These are phyloP conservation scores for Gaertneriomyces sp. DNA, from an alignment of 192 early-diverging fungal species.

Conservation along the genomic window DNA sequence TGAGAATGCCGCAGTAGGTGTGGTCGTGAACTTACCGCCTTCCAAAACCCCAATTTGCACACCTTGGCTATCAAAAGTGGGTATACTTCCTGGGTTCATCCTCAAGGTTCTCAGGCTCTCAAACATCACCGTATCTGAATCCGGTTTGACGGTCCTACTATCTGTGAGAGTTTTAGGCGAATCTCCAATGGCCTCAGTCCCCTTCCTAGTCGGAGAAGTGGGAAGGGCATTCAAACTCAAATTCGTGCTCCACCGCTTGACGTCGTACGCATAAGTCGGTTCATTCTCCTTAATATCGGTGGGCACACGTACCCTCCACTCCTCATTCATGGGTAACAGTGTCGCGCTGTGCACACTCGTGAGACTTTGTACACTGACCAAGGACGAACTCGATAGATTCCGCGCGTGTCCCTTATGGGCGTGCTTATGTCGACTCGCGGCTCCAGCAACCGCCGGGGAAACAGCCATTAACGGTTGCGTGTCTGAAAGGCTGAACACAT, in stretches of 20 bases:
- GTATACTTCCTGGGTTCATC: conserved; percentile 22
- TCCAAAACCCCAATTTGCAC: conserved; percentile 32
- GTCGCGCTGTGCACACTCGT: background rate
- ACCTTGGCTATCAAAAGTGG: conserved; percentile 35
- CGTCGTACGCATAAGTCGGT: too few species aligned
- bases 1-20: too few species aligned
- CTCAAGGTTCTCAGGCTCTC: conserved; percentile 1
- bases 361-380: conserved; percentile 2
- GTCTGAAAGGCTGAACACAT: background rate
- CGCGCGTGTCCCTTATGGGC: background rate
- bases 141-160: background rate
- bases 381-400: conserved; percentile 17
- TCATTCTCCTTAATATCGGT: background rate
- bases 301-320: conserved; percentile 14
- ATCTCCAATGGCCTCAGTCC: too few species aligned
- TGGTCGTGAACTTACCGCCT: conserved; percentile 23
- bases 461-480: too few species aligned
- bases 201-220: too few species aligned
- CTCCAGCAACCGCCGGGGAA: too few species aligned
- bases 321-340: background rate
- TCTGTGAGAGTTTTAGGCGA: background rate
- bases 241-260: too few species aligned
- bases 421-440: too few species aligned
- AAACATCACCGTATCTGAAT: background rate
- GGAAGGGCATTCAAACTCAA: too few species aligned